Evolutionary conservation across 2,329 filamentous ascomycete species (phyloP).

Genomic region (Aspergillus neoniger): DNA sequence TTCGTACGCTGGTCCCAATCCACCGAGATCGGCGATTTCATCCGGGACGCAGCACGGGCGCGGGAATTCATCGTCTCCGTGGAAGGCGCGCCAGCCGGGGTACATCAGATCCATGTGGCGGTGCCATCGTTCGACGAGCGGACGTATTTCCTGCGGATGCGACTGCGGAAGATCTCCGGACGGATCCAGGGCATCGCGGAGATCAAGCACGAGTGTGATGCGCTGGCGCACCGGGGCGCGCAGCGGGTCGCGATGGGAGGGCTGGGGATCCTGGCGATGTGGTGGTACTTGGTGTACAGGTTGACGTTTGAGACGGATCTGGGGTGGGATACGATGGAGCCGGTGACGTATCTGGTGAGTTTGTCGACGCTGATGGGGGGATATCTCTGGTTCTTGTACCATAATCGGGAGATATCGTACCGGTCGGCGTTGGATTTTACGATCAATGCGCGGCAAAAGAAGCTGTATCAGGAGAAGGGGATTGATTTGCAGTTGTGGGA

Average conservation of each 20-base stretch:
- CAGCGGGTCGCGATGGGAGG: conserved; percentile 79
- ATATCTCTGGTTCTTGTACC: conserved; percentile 91
- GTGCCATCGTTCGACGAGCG: conserved; percentile 87
- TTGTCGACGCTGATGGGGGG: conserved; percentile 82
- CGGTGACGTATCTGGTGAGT: conserved; percentile 86
- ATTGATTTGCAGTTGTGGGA: conserved; percentile 81
- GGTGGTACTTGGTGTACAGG: conserved; percentile 80
- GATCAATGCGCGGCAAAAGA: conserved; percentile 73
- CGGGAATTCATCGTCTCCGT: conserved; percentile 84
- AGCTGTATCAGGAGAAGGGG: conserved; percentile 72
- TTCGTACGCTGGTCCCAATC: conserved; percentile 87
- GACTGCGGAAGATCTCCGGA: conserved; percentile 69
- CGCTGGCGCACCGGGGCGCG: conserved; percentile 72
- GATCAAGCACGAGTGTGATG: conserved; percentile 80
- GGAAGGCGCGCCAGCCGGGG: conserved; percentile 65
- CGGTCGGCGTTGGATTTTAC: conserved; percentile 84
- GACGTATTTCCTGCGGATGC: conserved; percentile 82
- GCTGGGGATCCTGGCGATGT: conserved; percentile 69
- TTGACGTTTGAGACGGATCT: conserved; percentile 69
- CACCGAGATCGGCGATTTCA: conserved; percentile 92
- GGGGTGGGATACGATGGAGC: conserved; percentile 90
- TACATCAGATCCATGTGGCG: conserved; percentile 69
- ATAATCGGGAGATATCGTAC: conserved; percentile 87
- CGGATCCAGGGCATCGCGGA: conserved; percentile 69
- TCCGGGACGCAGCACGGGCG: conserved; percentile 81